Percentiles rank a stretch among this genome's conserved stretches.
Conservation (phyloP, 805 yeast genomes). For the Hagleromyces aurorensis region DNA sequence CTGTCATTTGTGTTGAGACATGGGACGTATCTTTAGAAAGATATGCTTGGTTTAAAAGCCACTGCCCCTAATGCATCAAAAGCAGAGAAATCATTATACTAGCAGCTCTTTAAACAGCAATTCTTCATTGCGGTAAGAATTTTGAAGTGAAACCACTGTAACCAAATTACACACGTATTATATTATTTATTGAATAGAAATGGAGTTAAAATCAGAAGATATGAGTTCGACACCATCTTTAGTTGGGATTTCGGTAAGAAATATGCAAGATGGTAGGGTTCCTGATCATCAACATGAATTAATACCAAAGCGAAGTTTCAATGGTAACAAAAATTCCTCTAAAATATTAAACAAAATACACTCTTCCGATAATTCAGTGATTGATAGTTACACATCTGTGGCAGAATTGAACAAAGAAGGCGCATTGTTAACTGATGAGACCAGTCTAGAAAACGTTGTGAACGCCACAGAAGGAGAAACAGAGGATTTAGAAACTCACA, state of each 20-base stretch:
- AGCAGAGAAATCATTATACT: too few relatives aligned
- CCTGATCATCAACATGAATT: slow-evolving; percentile 16
- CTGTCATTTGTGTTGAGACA: too few relatives aligned
- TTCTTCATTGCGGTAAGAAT: too few relatives aligned
- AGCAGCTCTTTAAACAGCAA: neutral
- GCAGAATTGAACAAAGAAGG: slow-evolving; percentile 31
- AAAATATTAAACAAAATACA: slow-evolving; percentile 12
- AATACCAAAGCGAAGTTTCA: neutral
- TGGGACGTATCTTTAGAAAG: too few relatives aligned
- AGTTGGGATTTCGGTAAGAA: slow-evolving; percentile 26
- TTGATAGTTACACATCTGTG: slow-evolving; percentile 23
- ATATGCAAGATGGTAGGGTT: slow-evolving; percentile 18
- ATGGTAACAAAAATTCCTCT: slow-evolving; percentile 7
- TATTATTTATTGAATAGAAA: neutral
- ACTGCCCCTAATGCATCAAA: too few relatives aligned
- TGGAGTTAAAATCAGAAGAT: slow-evolving; percentile 2
- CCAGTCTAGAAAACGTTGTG: slow-evolving; percentile 25
- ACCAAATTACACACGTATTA: neutral
- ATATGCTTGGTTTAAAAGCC: too few relatives aligned
- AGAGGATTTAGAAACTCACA: slow-evolving; percentile 12
- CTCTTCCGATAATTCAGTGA: slow-evolving; percentile 8
- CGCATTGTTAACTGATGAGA: slow-evolving; percentile 30
- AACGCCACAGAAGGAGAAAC: slow-evolving; percentile 16
- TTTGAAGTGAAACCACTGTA: too few relatives aligned
- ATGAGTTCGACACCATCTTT: slow-evolving; percentile 17